Base-by-base conservation (phyloP, 768 basidiomycete species). In the Myochromella boudieri region DNA sequence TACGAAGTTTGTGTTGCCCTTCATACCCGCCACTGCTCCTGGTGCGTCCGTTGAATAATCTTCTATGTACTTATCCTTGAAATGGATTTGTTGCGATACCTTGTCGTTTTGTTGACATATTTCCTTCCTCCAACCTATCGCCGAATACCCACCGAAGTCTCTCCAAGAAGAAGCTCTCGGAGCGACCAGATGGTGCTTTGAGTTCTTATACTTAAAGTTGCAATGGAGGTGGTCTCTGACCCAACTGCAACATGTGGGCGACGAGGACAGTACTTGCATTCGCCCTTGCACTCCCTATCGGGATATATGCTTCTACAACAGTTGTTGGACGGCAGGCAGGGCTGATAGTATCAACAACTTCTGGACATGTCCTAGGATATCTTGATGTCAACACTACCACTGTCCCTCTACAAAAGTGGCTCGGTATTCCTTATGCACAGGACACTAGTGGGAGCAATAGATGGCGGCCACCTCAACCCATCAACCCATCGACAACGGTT, bases 341-440 rank as follows among this genome's bases (percentile, higher is more conserved):
- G 11, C 31, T 49, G 31, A 24, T 52, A 14, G 42, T 58, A 11
- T 21, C 46, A 5, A 64, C 66, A 1, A 60, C 65, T 9, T 63
- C 62, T 5, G 65, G 65, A 21, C 48, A 24, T 2, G 60, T 64
- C 11, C 48, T 49, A 46, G 64, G 66, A 24, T 64, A 48, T 42
- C 28, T 60, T 15, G 65, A 62, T 38, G 24, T 45, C 6, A 61
- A 43, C 6, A 66, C 62, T 14, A 61, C 60, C 1, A 26, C 53
- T 1, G 42, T 55, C 7, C 29, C 46, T 2, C 44, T 66, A 22
- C 48, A 57, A n/a, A 65, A 66, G 42, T 66, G 64, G 62, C 53
- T 65, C 8, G 66, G 65, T 7, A 56, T 68, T 4, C 61, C 50
- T 3, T 65, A 53, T 39, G 64, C 63, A 2, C 62, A 64, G 32